Percentiles rank a stretch among this genome's conserved stretches.
Conservation (phyloP, 768 basidiomycete species). For the Dioszegia aurantiaca region DNA sequence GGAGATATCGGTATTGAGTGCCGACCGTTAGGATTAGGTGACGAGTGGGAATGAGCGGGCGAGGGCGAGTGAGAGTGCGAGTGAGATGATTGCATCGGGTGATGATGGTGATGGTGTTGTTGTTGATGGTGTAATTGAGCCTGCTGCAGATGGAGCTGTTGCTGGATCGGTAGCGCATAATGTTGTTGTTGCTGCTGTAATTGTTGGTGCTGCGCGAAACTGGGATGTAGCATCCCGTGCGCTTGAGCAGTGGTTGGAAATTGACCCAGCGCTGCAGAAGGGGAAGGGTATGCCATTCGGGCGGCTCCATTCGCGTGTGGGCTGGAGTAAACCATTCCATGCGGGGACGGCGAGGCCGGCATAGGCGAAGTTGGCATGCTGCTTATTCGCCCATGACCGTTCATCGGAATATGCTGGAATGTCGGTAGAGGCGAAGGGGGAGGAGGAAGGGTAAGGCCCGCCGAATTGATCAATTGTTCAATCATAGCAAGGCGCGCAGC, state of each 20-base stretch:
- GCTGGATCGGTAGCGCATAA: neutral
- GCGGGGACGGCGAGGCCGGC: conserved; percentile 1
- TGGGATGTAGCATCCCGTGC: conserved; percentile 15
- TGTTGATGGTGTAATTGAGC: no score
- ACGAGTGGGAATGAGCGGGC: conserved; percentile 6
- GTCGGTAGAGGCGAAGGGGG: conserved; percentile 10
- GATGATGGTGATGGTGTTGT: conserved; percentile 9
- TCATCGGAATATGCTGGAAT: neutral
- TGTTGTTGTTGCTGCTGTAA: conserved; percentile 2
- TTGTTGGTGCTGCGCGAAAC: conserved; percentile 6
- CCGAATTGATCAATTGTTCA: conserved; percentile 6
- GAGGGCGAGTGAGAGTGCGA: neutral
- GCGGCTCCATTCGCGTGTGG: neutral
- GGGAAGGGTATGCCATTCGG: conserved; percentile 2
- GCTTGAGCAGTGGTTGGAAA: neutral
- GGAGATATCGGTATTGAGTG: neutral
- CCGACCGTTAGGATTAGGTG: conserved; percentile 17
- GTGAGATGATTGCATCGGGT: conserved; percentile 10
- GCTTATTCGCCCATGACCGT: neutral
- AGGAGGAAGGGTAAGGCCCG: neutral
- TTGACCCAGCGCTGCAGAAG: neutral
- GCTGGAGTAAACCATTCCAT: conserved; percentile 4
- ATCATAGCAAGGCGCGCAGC: neutral
- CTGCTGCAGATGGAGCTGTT: conserved; percentile 3
- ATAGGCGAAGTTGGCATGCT: conserved; percentile 8